These are phyloP conservation scores for Chlorencoelia australis DNA, from an alignment of 2,329 filamentous ascomycete species.

Conservation along the genomic window DNA sequence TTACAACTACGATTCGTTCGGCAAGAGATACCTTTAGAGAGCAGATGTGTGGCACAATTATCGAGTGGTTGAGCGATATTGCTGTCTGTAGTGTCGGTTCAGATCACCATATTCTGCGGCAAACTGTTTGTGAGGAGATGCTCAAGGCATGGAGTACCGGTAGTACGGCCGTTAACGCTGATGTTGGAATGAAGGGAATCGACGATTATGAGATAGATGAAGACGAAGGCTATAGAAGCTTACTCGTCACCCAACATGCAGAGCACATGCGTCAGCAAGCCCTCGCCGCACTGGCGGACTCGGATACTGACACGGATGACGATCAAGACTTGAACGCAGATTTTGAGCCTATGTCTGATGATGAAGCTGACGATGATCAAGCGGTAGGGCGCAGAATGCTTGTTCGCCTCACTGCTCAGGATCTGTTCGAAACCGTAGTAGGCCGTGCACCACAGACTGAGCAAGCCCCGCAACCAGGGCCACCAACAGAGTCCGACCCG, in stretches of 20 bases:
- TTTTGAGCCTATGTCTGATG: slow-evolving; percentile 20
- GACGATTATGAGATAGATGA: slow-evolving; percentile 63
- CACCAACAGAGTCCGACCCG: slow-evolving; percentile 30
- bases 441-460: no score
- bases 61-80: slow-evolving; percentile 93
- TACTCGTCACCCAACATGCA: slow-evolving; percentile 14
- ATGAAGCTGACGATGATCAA: slow-evolving; percentile 28
- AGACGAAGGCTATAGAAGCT: slow-evolving; percentile 13
- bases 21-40: slow-evolving; percentile 92
- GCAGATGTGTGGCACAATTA: slow-evolving; percentile 96
- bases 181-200: slow-evolving; percentile 67
- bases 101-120: slow-evolving; percentile 69
- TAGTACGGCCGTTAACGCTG: slow-evolving; percentile 70
- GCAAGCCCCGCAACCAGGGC: slow-evolving; percentile 20
- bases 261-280: slow-evolving; percentile 14
- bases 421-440: slow-evolving; percentile 5
- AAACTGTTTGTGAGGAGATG: slow-evolving; percentile 82
- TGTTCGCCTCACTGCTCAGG: slow-evolving; percentile 25
- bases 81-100: slow-evolving; percentile 76
- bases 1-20: slow-evolving; percentile 90
- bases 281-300: slow-evolving; percentile 12
- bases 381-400: no score
- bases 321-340: slow-evolving; percentile 44
- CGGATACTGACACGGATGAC: slow-evolving; percentile 17
- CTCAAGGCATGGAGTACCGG: slow-evolving; percentile 80